Base-by-base conservation (phyloP, 2,329 filamentous ascomycete species). In the Aspergillus texensis region DNA sequence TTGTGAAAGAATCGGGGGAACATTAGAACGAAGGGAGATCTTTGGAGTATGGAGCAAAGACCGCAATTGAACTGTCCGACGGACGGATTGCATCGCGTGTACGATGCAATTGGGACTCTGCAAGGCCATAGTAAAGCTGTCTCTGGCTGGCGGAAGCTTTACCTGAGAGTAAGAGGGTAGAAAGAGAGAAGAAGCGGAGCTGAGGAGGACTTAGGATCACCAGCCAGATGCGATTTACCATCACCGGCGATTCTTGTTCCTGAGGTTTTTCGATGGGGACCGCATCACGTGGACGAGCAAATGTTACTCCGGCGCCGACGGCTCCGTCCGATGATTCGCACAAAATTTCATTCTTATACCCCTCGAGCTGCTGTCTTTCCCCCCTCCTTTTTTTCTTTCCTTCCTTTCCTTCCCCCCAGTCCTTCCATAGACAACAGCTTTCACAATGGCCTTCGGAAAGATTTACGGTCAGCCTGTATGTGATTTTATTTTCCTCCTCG, bases 391-490 rank as follows among this genome's bases (percentile, higher is more conserved):
- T 65, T 63, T 61, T 62, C 66, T 59, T 50, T 65, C 65, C 57
- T 43, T 57, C 46, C 63, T 62, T 57, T 60, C 59, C 57, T 26
- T 4, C 14, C 12, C 26, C 24, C 48, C 48, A 52, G 48, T 52
- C 48, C 16, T 52, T 32, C 48, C 26, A 30, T 52, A 61, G 64
- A 60, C 63, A 65, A 63, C 58, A 60, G 62, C 60, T 58, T 67
- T 75, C 85, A 92, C 87, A 81, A 96, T 96, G 91, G 87, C 92
- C 80, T 98, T 99, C 88, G 95, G 95, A 85, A 99, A 96, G 87
- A 89, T 99, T 78, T 98, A 95, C 89, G 91, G 91, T 80, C 88
- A 87, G 82, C 80, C 88, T 84, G 94, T 96, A 89, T 74, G 84
- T 77, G 69, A 43, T 16, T 16, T 55, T 39, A n/a, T 58, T 50